Conservation (phyloP, 352 stramenopile species). For the Thraustochytrium sp. region DNA sequence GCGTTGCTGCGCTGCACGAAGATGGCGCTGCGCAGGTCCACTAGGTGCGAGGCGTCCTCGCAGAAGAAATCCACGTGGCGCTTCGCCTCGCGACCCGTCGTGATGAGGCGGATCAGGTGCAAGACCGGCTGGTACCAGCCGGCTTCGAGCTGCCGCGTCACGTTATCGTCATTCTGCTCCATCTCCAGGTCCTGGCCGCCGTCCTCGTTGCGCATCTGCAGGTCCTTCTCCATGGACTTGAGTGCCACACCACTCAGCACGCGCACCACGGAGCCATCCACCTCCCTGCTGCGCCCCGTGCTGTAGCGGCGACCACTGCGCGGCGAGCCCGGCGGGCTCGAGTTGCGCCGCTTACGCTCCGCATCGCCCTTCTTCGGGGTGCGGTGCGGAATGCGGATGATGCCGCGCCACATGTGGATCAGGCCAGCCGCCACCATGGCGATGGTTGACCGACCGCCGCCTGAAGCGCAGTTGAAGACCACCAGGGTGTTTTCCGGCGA, state of each 20-base stretch:
- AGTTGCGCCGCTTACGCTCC: neutral
- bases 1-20: slow-evolving; percentile 37
- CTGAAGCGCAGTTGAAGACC: slow-evolving; percentile 40
- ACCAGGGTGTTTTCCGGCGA: slow-evolving; percentile 8
- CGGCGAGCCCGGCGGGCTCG: neutral
- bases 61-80: slow-evolving; percentile 42
- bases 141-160: slow-evolving; percentile 11
- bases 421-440: slow-evolving; percentile 22
- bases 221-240: slow-evolving; percentile 13
- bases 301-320: neutral
- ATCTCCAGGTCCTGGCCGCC: neutral
- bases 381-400: slow-evolving; percentile 9
- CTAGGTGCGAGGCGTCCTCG: slow-evolving; percentile 30
- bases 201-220: neutral
- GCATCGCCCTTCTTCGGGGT: neutral
- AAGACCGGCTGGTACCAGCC: slow-evolving; percentile 37
- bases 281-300: neutral
- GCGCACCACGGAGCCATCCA: neutral
- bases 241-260: slow-evolving; percentile 29
- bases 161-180: neutral
- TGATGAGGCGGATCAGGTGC: slow-evolving; percentile 30
- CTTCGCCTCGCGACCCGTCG: slow-evolving; percentile 36
- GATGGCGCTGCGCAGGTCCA: slow-evolving; percentile 23
- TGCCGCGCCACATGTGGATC: slow-evolving; percentile 33
- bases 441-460: neutral